These are phyloP conservation scores for Chaetomium sp. DNA, from an alignment of 2,329 filamentous ascomycete genomes.

Conservation along the genomic window DNA sequence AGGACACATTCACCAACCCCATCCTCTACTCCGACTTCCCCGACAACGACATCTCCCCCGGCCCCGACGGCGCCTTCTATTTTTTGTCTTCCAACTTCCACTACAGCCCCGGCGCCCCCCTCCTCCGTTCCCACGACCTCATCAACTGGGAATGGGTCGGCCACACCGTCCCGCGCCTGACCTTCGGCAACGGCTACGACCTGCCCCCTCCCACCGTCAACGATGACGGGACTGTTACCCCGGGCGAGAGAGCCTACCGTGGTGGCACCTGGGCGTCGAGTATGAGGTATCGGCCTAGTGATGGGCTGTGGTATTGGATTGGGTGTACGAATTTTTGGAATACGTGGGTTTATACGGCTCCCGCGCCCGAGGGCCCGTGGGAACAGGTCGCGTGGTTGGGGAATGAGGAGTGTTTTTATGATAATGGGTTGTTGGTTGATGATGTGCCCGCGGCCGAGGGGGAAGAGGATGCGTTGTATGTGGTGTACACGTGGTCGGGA, in stretches of 20 bases:
- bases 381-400: not conserved
- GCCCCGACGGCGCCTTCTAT: constrained; percentile 3
- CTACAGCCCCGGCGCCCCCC: constrained; percentile 6
- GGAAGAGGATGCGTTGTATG: constrained; percentile 6
- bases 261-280: constrained; percentile 8
- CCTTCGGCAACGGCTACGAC: constrained; percentile 6
- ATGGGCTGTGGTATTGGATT: constrained; percentile 5
- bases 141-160: constrained; percentile 6
- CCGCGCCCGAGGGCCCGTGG: constrained; percentile 2
- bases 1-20: constrained; percentile 4
- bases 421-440: constrained; percentile 7
- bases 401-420: constrained; percentile 3
- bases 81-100: constrained; percentile 8
- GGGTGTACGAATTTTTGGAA: constrained; percentile 8
- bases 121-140: constrained; percentile 10
- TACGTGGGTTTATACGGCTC: constrained; percentile 7
- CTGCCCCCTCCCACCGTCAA: not conserved
- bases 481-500: constrained; percentile 1
- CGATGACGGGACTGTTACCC: too few relatives aligned
- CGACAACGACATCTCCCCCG: constrained; percentile 5
- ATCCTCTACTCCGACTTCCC: constrained; percentile 8
- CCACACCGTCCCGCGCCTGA: constrained; percentile 5
- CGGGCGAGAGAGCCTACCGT: constrained; percentile 1
- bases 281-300: constrained; percentile 7
- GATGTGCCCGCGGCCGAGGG: not conserved